Base-by-base conservation (phyloP, 1,284 basidiomycete species). In the Ustilago loliicola region DNA sequence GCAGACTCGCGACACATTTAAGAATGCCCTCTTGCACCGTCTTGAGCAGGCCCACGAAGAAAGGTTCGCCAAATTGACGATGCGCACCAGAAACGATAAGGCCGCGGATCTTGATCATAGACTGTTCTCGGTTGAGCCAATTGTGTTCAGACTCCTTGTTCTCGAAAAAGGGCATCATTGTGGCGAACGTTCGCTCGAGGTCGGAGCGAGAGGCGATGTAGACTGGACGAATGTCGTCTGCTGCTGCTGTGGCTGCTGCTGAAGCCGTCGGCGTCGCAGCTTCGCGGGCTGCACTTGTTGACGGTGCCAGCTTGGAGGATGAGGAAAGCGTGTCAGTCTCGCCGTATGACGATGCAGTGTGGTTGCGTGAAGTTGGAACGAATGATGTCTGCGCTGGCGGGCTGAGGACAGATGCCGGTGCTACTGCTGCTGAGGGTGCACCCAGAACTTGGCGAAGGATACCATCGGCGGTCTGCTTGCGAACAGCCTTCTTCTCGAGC, bases 141-240 rank as follows among this genome's bases (percentile, higher is more conserved):
- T 99, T 99, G 80, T 96, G 94, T 84, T 99, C 96, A 0, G 93
- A 94, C 88, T 99, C 97, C 87, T 92, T 97, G 19, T 95, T 95
- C 91, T 94, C 93, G 82, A 98, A 98, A 66, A 89, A 88, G 57
- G 92, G 92, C 23, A 90, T 85, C 92, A 97, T 95, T 19, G 88
- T 87, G 5, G 90, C 88, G 82, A 98, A 94, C 80, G 97, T 95
- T 67, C 89, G 90, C 82, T 96, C 94, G 45, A 99, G 87, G 86
- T 99, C 96, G 80, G 90, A 89, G 59, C 89, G 89, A 15, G 94
- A 95, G 1, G 94, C 93, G 81, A 98, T 91, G 92, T 97, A 85
- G 42, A 85, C 80, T 42, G 80, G 80, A 34, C 51, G 71, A 52
- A 79, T 80, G 53, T 80, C 74, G 52, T 85, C 81, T 3, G 69